Base-by-base conservation (phyloP, 2,329 filamentous ascomycete genomes). In the Clonostachys chloroleuca region DNA sequence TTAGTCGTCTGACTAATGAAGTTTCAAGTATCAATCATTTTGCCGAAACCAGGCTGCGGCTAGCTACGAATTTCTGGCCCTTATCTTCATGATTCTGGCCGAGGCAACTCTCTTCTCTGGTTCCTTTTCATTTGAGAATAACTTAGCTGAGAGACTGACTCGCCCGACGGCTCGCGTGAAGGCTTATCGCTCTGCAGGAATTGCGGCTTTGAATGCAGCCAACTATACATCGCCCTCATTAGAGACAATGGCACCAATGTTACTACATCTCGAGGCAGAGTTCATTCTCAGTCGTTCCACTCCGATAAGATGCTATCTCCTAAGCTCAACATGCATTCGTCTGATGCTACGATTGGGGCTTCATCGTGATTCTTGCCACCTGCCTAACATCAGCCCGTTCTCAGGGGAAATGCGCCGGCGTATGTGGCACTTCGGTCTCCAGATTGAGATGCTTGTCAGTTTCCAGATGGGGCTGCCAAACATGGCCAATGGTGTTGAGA, bases 391-490 rank as follows among this genome's bases (percentile, higher is more conserved):
- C 34, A 68, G 74, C 3, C 62, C 68, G 0, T 76, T 75, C 37
- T 66, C 73, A 20, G 66, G 63, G 5, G 74, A 77, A 55, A 70
- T 77, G 59, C 67, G 74, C 14, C 68, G 74, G 4, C 63, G 73
- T 5, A 59, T 64, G 1, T 77, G 74, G 70, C 68, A 72, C 50
- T 60, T 76, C 35, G 67, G 71, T 7, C 58, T 67, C 16, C 78
- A 83, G 56, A 69, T 84, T 36, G 84, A 87, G 57, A 62, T 83
- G 7, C 61, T 84, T 8, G 78, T 82, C 18, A 77, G 79, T 6
- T 84, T 84, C 56, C 81, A 86, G 57, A 72, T 84, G 43, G 83
- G 83, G 3, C 65, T 87, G 46, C 83, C 83, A 9, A 73, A 73
- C 56, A 84, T 85, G 79, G 71, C 84, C 5, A 46, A 41, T 9